phyloP scores from a whole-genome alignment of 805 yeast species.

The Candida verbasci region DNA sequence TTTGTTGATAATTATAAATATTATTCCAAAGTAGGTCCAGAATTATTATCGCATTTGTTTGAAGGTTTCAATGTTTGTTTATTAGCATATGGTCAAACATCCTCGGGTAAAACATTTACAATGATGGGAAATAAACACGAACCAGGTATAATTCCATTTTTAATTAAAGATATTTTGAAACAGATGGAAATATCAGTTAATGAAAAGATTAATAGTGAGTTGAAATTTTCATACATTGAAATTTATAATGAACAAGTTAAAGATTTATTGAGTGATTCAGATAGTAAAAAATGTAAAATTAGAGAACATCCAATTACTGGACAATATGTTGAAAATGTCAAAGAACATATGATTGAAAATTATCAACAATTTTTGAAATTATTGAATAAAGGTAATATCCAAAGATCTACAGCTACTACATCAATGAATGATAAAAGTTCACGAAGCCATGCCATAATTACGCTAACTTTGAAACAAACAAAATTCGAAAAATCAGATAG shows the following conservation, averaged over 20 bases:
- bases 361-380: constrained; percentile 45
- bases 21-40: constrained; percentile 53
- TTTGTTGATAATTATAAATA: constrained; percentile 50
- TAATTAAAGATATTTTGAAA: constrained; percentile 51
- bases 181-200: constrained; percentile 33
- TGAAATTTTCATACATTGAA: constrained; percentile 61
- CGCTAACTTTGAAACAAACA: constrained; percentile 58
- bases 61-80: constrained; percentile 41
- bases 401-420: constrained; percentile 69
- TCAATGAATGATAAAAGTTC: constrained; percentile 69
- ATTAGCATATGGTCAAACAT: constrained; percentile 41
- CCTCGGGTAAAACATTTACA: constrained; percentile 39
- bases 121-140: constrained; percentile 38
- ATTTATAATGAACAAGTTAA: constrained; percentile 74
- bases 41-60: constrained; percentile 47
- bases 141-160: constrained; percentile 34
- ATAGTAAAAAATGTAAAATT: constrained; percentile 37
- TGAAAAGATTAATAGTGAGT: constrained; percentile 34
- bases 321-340: constrained; percentile 67
- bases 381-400: constrained; percentile 47
- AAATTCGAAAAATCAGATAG: constrained; percentile 25
- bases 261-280: constrained; percentile 45
- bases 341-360: constrained; percentile 47
- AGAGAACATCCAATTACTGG: constrained; percentile 65
- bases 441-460: constrained; percentile 77